Base-by-base conservation (phyloP, 2,329 filamentous ascomycete species). In the Alternaria burnsii region DNA sequence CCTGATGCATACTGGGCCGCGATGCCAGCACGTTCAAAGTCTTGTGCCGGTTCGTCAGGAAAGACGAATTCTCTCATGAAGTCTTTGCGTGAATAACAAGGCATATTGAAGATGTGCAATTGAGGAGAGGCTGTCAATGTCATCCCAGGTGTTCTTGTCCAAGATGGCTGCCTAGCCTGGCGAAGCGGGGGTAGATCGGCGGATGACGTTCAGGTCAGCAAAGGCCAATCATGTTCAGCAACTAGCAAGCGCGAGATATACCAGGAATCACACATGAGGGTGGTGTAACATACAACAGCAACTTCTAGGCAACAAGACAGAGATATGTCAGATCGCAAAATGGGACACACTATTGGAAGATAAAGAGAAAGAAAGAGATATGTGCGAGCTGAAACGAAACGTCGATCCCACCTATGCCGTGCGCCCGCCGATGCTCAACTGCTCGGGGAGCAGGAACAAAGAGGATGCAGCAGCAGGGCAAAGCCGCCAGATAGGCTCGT, bases 361-460 rank as follows among this genome's bases (percentile, higher is more conserved):
- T 11, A 0, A 7, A 24, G 12, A 16, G 6, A 20, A 42, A 16
- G 3, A 10, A 3, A 22, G 24, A n/a, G 3, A 22, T 2, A 16
- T 77, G 72, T 76, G 66, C 68, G 70, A 76, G 72, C 43, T 71
- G 65, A 71, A 76, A 76, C 73, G 70, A 69, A 77, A 71, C 74
- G 64, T 60, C 73, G 63, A 68, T 75, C 67, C 67, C 69, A 74
- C 66, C 18, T 54, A 55, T 51, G 61, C 68, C 55, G 52, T 64
- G 59, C 61, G 57, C 67, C 74, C 74, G 66, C 72, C 71, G 30
- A 60, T 53, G 54, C 66, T 66, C 62, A 53, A 65, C 67, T 62
- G 59, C 48, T 59, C 61, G 42, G 42, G 1, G 44, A 56, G 42
- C 59, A 65, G 64, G 57, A 62, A 61, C 56, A 52, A 65, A 60